Percentiles rank a stretch among this genome's conserved stretches.
These are phyloP conservation scores for Phytophthora crassamura DNA, from an alignment of 352 stramenopile genomes.

Conservation along the genomic window DNA sequence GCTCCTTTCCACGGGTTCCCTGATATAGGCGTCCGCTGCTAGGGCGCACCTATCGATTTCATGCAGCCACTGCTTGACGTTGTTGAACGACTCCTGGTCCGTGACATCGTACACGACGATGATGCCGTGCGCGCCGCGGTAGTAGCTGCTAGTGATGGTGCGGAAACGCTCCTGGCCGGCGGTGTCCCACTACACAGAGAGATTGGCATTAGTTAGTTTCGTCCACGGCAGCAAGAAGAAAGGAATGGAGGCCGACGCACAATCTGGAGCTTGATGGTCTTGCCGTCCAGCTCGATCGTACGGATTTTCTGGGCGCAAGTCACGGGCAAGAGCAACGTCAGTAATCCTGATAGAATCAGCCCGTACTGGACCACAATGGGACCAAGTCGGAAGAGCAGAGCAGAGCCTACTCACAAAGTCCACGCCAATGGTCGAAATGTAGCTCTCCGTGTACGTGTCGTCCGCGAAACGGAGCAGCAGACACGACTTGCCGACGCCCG, in stretches of 20 bases:
- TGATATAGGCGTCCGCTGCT: background rate
- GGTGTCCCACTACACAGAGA: conserved; percentile 95
- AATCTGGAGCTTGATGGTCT: conserved; percentile 99
- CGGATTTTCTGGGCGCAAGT: conserved; percentile 94
- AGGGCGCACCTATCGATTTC: conserved; percentile 81
- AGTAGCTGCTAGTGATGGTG: conserved; percentile 99
- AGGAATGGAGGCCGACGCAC: conserved; percentile 46
- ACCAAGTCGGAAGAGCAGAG: background rate
- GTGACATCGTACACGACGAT: conserved; percentile 99
- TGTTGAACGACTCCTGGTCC: conserved; percentile 97
- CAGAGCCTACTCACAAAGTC: conserved; percentile 96
- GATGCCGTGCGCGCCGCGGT: conserved; percentile 98
- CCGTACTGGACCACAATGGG: background rate
- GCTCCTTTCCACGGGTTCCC: background rate
- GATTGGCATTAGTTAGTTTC: conserved; percentile 17
- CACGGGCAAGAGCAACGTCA: conserved; percentile 24
- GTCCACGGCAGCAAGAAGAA: background rate
- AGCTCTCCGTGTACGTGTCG: conserved; percentile 99
- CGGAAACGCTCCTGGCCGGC: conserved; percentile 99
- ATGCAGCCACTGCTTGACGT: conserved; percentile 99
- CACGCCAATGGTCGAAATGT: conserved; percentile 99
- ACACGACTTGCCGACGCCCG: conserved; percentile 98
- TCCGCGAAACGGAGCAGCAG: conserved; percentile 99
- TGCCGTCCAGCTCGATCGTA: conserved; percentile 99
- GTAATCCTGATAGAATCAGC: conserved; percentile 9